Percentiles rank a stretch among this genome's conserved stretches.
Conservation (phyloP, 768 basidiomycete species). For the Saitozyma sp. region DNA sequence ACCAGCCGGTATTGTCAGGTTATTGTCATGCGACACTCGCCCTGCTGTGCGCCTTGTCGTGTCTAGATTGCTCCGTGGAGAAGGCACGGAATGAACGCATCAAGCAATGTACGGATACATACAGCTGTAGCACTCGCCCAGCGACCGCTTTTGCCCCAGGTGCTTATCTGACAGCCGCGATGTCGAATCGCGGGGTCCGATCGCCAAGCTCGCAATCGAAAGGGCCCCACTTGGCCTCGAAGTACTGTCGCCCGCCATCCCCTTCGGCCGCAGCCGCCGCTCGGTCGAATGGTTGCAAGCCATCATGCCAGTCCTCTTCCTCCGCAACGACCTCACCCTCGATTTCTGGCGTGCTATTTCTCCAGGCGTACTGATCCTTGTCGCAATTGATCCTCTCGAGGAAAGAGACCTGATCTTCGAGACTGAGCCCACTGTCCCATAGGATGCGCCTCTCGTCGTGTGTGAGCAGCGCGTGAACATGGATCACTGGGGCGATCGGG, state of each 20-base stretch:
- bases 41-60: too few relatives aligned
- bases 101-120: too few relatives aligned
- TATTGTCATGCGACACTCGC: too few relatives aligned
- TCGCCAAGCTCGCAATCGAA: conserved; percentile 11
- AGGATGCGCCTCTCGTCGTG: conserved; percentile 2
- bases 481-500: conserved; percentile 7
- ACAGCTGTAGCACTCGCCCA: too few relatives aligned
- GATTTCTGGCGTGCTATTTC: background rate
- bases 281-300: background rate
- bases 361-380: conserved; percentile 10
- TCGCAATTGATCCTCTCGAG: conserved; percentile 1
- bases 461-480: conserved; percentile 5
- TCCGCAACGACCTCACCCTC: conserved; percentile 2
- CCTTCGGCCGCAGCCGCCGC: conserved; percentile 7
- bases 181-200: conserved; percentile 10
- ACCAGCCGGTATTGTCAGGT: too few relatives aligned
- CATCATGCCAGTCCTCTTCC: conserved; percentile 3
- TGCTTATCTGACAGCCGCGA: too few relatives aligned
- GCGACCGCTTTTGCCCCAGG: too few relatives aligned
- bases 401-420: background rate
- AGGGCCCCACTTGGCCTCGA: conserved; percentile 15
- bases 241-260: conserved; percentile 6
- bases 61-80: too few relatives aligned
- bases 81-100: too few relatives aligned
- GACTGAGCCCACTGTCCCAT: background rate